phyloP scores from a whole-genome alignment of 192 early-diverging fungal genomes.

The Gaertneriomyces semiglobifer region DNA sequence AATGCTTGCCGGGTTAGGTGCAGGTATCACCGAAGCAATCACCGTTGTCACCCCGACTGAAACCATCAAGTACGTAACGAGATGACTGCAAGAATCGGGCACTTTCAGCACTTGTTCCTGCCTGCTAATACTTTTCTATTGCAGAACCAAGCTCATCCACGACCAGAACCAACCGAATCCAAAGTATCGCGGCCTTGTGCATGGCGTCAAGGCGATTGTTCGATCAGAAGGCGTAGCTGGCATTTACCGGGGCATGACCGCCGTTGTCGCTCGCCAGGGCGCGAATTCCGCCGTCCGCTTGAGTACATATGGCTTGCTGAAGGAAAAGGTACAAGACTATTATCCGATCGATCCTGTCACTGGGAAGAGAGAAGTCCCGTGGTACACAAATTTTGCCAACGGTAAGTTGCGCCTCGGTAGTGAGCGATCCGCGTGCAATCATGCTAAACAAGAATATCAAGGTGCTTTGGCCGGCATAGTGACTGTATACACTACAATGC shows the following conservation, averaged over 20 bases:
- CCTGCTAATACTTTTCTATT: not conserved
- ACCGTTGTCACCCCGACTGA: conserved; percentile 87
- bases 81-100: too few relatives aligned
- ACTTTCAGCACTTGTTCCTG: not conserved
- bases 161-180: conserved; percentile 74
- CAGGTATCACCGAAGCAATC: conserved; percentile 83
- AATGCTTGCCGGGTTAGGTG: conserved; percentile 72
- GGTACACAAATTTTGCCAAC: conserved; percentile 48
- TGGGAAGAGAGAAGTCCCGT: conserved; percentile 37
- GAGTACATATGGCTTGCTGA: conserved; percentile 77
- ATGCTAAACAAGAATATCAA: not conserved
- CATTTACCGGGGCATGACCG: conserved; percentile 84
- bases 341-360: conserved; percentile 41
- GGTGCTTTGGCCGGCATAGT: conserved; percentile 86
- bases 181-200: conserved; percentile 72
- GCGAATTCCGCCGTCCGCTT: conserved; percentile 94
- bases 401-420: conserved; percentile 15
- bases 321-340: conserved; percentile 43
- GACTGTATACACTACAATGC: conserved; percentile 96
- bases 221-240: conserved; percentile 71
- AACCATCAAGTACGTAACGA: conserved; percentile 74
- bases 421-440: not conserved
- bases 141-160: conserved; percentile 88
- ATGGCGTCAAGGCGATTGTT: conserved; percentile 66
- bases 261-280: conserved; percentile 92